Evolutionary conservation across 164 flowering plant species (phyloP), one percentile per base, ranked within the genome.

Genomic region (Tetracentron sinense): DNA sequence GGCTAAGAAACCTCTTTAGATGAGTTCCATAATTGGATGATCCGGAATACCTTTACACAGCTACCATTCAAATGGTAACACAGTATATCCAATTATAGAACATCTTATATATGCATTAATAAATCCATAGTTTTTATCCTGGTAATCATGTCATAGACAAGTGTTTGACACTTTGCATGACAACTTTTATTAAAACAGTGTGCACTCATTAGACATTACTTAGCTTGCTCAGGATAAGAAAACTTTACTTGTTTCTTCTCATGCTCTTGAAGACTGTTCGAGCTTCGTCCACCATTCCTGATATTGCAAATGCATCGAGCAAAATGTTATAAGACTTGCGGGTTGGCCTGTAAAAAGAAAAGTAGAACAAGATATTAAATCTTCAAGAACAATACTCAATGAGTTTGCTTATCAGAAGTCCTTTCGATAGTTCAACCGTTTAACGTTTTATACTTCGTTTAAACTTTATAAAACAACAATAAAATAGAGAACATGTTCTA

Each of bases 281-380:
- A 47, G 99, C 96, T 71, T 91, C 89, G 64, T 95, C 96, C 60
- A 95, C 96, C 99, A 92, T 83, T 70, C 99, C 99, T 21, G 97
- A 86, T 44, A 92, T 78, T 22, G 99, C 96, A 76, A 95, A 95
- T 61, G 99, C 97, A 78, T 95, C 97, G 58, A 95, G 96, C 76
- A 91, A 78, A 60, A 87, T 86, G 73, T 95, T 95, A 63, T 95
- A 95, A 65, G 97, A 90, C 73, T 89, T 89, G 38, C 72, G 96
- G 22, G 95, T 89, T 47, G 97, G 99, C 86, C 99, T 92, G 78
- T 11, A 67, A 58, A 59, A 44, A 27, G 54, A 29, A 59, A 42
- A 42, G 25, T 64, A 55, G 25, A 50, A 50, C 22, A 44, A n/a
- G 12, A 49, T 42, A 21, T 25, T 47, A 29, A 38, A 38, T 38